Percentiles rank a stretch among this genome's conserved stretches.
Conservation (phyloP, 148 eudicot genomes). For the Persicaria maculosa region DNA sequence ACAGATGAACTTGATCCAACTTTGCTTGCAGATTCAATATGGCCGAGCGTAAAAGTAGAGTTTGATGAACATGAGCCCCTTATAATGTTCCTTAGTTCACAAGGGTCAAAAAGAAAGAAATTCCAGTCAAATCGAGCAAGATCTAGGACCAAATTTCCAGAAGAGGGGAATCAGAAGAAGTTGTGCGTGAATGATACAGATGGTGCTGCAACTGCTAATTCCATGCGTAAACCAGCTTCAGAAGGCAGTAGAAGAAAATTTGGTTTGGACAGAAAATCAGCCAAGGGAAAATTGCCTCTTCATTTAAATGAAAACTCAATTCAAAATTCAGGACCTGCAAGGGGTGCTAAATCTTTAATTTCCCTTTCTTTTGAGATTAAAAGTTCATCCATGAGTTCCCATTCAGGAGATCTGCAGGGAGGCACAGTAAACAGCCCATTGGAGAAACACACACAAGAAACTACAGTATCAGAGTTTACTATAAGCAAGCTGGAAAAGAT, state of each 20-base stretch:
- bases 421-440: neutral
- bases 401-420: neutral
- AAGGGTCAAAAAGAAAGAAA: slow-evolving; percentile 6
- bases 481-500: neutral
- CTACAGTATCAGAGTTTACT: neutral
- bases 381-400: neutral
- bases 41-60: neutral
- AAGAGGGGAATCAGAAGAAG: neutral
- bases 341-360: neutral
- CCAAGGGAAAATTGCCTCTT: neutral
- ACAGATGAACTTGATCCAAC: neutral
- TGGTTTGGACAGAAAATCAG: neutral
- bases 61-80: slow-evolving; percentile 9
- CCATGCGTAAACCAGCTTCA: neutral
- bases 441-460: neutral
- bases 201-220: neutral
- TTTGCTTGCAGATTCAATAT: neutral
- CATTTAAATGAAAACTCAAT: neutral
- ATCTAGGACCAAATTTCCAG: neutral
- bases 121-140: neutral
- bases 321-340: neutral
- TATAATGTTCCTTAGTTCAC: neutral
- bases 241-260: neutral
- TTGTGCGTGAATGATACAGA: neutral
- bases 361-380: neutral